Evolutionary conservation across 192 early-diverging fungal genomes (phyloP), one percentile per base, ranked within the genome.

Genomic region (Phycomyces blakesleeanus): DNA sequence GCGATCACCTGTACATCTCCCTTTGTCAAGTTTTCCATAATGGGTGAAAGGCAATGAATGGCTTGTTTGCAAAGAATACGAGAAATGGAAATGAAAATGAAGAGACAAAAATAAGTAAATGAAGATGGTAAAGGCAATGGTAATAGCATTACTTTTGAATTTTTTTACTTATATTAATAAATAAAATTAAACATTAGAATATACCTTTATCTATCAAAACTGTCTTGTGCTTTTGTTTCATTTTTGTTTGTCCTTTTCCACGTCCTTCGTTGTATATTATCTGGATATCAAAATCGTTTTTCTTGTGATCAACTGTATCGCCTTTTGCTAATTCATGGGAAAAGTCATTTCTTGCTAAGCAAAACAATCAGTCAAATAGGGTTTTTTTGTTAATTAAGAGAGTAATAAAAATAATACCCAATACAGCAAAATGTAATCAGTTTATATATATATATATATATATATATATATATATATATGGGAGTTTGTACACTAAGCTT

Each of bases 1-100:
- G 84, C 84, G 42, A 91, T 61, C 2, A 89, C 87, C 11, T 85
- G 86, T 8, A 87, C 67, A 21, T 72, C 68, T 10, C 55, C 75
- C 25, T 50, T 71, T 11, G 72, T 73, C 27, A 85, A 67, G 20
- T 76, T 69, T n/a, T 81, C 82, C 51, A 87, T 78, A 10, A 85
- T 72, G 3, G 80, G 76, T 25, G 71, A 64, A 44, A 89, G 77
- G 41, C 83, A 81, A 25, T 76, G 64, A 26, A 81, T 68, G 0
- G 89, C 89, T 62, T 80, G 55, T 27, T 14, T 61, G 57, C 54
- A 34, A 47, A 62, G n/a, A n/a, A n/a, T n/a, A n/a, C n/a, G n/a
- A n/a, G n/a, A n/a, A n/a, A n/a, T n/a, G n/a, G n/a, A n/a, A n/a
- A n/a, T n/a, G n/a, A n/a, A n/a, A n/a, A n/a, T n/a, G n/a, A n/a